Evolutionary conservation across 441 rosid species (phyloP).

Genomic region (Populus hybrid): DNA sequence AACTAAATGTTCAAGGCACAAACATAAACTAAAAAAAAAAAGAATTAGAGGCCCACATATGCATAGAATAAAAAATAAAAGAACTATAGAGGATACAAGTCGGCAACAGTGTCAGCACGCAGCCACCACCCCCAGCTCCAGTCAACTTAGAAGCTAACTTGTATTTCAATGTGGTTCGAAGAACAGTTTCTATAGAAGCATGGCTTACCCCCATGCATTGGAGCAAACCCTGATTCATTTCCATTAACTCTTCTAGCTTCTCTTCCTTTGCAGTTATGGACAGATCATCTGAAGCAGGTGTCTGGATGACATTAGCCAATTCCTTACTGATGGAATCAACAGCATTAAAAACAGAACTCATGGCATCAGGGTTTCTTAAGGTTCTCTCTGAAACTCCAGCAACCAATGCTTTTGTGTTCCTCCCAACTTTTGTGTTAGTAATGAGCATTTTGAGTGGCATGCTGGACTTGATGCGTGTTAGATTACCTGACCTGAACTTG

Average conservation of each 20-base stretch:
- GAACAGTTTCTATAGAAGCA: slow-evolving; percentile 73
- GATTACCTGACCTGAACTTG: slow-evolving; percentile 70
- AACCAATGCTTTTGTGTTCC: slow-evolving; percentile 88
- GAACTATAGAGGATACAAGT: slow-evolving; percentile 57
- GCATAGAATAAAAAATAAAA: background rate
- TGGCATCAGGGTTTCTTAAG: slow-evolving; percentile 60
- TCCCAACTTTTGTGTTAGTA: slow-evolving; percentile 82
- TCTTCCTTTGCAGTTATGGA: slow-evolving; percentile 58
- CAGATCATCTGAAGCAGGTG: slow-evolving; percentile 42
- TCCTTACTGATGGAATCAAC: slow-evolving; percentile 83
- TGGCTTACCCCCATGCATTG: slow-evolving; percentile 92
- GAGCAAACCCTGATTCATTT: slow-evolving; percentile 91
- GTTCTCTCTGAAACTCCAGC: slow-evolving; percentile 83
- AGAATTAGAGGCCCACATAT: background rate
- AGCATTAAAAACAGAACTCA: slow-evolving; percentile 65
- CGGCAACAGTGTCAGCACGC: slow-evolving; percentile 81
- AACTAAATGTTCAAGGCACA: background rate
- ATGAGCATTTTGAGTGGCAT: slow-evolving; percentile 77
- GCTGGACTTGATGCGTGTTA: slow-evolving; percentile 52
- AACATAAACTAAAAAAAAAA: background rate
- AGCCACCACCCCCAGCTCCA: slow-evolving; percentile 98
- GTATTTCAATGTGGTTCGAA: slow-evolving; percentile 68
- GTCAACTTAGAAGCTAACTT: slow-evolving; percentile 82
- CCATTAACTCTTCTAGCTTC: slow-evolving; percentile 73
- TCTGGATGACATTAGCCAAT: slow-evolving; percentile 53